Evolutionary conservation across 768 basidiomycete genomes (phyloP).

Genomic region (Pleurotus sapidus): DNA sequence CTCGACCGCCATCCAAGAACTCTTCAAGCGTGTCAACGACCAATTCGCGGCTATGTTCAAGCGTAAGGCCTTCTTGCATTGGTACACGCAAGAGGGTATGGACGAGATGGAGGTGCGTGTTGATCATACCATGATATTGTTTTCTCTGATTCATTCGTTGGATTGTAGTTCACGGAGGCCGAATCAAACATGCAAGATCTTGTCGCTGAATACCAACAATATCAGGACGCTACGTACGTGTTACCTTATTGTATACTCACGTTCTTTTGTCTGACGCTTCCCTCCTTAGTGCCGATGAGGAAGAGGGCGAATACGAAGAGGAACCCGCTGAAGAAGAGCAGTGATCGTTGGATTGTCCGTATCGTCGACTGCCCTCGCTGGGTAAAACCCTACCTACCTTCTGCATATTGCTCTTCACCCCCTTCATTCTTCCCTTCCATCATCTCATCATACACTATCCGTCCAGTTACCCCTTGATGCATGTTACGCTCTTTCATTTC

Average conservation of each 20-base stretch:
- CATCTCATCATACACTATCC: constrained; percentile 11
- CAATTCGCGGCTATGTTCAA: constrained; percentile 99
- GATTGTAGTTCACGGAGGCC: constrained; percentile 84
- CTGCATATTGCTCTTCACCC: constrained; percentile 11
- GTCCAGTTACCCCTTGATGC: constrained; percentile 32
- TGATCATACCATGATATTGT: not conserved
- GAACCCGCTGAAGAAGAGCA: constrained; percentile 65
- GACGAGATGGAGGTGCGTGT: constrained; percentile 87
- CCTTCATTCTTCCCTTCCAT: constrained; percentile 13
- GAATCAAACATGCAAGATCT: constrained; percentile 99
- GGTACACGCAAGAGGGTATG: constrained; percentile 99
- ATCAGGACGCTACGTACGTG: constrained; percentile 90
- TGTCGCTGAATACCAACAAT: constrained; percentile 96
- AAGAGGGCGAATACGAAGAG: constrained; percentile 89
- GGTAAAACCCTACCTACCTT: constrained; percentile 9
- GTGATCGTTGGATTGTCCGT: constrained; percentile 21
- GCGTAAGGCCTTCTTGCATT: constrained; percentile 97
- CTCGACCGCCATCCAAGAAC: constrained; percentile 94
- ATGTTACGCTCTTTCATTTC: constrained; percentile 23
- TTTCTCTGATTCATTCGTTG: constrained; percentile 1
- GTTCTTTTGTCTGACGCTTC: constrained; percentile 1
- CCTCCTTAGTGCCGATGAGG: constrained; percentile 48
- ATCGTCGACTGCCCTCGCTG: constrained; percentile 7
- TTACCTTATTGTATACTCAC: not conserved
- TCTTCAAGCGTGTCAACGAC: constrained; percentile 98